A percentile compares a stretch with the other conserved stretches of the same genome.
Evolutionary conservation across 2,329 filamentous ascomycete genomes (phyloP).

Genomic region (Plenodomus biglobosus): DNA sequence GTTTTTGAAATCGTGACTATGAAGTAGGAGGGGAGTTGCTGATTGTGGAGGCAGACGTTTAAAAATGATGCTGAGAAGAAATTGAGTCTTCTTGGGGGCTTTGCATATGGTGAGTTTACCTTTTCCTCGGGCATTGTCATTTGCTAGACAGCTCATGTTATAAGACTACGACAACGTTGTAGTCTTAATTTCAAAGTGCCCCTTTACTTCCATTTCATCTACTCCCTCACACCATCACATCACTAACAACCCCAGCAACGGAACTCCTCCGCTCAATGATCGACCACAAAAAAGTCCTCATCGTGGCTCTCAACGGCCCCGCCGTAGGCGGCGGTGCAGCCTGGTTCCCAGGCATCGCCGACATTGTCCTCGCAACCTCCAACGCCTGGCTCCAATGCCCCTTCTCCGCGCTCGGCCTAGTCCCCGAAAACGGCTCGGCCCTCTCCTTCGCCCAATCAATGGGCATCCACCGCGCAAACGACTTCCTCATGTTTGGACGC

Average conservation of each 20-base stretch:
- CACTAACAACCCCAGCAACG: conserved; percentile 17
- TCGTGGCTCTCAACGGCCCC: conserved; percentile 55
- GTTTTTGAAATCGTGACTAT: not conserved
- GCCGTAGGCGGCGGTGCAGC: conserved; percentile 55
- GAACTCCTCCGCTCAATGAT: conserved; percentile 52
- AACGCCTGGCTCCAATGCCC: conserved; percentile 53
- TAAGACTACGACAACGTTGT: too few species aligned
- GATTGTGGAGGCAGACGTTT: not conserved
- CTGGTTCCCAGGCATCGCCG: conserved; percentile 54
- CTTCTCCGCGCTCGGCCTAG: conserved; percentile 52
- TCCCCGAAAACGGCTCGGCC: conserved; percentile 54
- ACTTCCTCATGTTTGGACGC: conserved; percentile 56
- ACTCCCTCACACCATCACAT: conserved; percentile 1
- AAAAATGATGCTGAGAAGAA: conserved; percentile 41
- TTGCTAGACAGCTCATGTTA: too few species aligned
- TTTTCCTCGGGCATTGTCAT: too few species aligned
- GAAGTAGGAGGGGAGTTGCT: conserved; percentile 8
- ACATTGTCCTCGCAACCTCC: conserved; percentile 52
- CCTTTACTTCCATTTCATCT: not conserved
- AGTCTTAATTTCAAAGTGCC: too few species aligned
- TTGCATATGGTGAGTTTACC: conserved; percentile 33
- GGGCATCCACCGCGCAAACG: conserved; percentile 54
- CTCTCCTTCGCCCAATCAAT: conserved; percentile 52
- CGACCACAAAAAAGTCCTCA: conserved; percentile 55
- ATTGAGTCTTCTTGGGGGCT: conserved; percentile 26